Conservation (phyloP, 768 basidiomycete genomes). For the Tulasnella calospora region DNA sequence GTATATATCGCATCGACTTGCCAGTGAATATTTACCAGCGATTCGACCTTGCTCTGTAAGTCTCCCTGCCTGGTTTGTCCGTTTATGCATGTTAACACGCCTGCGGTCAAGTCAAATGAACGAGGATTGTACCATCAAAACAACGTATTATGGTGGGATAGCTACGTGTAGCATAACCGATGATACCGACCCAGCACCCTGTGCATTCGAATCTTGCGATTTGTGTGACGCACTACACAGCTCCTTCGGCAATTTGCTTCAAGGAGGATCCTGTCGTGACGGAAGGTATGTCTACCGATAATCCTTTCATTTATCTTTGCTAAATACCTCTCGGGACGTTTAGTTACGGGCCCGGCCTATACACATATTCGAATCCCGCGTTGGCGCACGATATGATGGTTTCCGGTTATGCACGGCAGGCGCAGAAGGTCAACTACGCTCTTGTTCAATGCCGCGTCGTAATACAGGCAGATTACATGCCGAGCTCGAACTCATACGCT, state of each 20-base stretch:
- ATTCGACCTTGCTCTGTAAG: background rate
- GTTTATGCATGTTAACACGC: background rate
- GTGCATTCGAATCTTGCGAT: background rate
- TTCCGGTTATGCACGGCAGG: background rate
- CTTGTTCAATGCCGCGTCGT: background rate
- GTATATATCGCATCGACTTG: background rate
- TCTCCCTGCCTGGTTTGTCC: background rate
- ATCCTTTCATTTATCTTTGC: background rate
- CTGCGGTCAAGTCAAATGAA: background rate
- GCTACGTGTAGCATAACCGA: background rate
- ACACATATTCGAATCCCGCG: background rate
- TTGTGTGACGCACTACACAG: background rate
- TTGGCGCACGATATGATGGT: background rate
- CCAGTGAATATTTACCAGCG: background rate
- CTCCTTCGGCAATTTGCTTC: background rate
- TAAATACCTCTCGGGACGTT: background rate
- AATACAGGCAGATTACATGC: background rate
- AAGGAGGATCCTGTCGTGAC: background rate
- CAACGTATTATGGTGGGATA: background rate
- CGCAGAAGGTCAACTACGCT: background rate
- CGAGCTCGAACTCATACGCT: background rate
- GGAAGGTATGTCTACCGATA: background rate
- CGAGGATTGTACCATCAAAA: background rate
- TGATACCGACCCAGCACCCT: background rate
- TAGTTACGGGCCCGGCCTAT: background rate